Conservation (phyloP, 225 moss, liverwort and hornwort genomes). For the Sphagnum contortum region DNA sequence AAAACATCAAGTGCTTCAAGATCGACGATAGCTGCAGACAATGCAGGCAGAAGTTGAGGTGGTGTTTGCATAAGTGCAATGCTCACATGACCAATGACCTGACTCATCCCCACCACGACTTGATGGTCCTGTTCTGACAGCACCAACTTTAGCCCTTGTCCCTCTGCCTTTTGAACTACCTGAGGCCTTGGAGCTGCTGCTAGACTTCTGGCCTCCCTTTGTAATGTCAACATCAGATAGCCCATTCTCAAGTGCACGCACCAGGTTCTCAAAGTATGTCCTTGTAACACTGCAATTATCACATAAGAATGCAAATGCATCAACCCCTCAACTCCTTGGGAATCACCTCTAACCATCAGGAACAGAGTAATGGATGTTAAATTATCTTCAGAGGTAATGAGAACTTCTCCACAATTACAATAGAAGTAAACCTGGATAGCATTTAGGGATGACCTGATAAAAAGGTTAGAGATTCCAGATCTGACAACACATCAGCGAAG, state of each 20-base stretch:
- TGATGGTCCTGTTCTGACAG: conserved; percentile 37
- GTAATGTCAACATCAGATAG: conserved; percentile 70
- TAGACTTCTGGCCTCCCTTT: conserved; percentile 38
- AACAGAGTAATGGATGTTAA: no score
- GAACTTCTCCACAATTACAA: no score
- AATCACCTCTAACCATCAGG: no score
- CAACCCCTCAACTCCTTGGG: neutral
- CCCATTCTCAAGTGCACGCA: conserved; percentile 71
- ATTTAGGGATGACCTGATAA: no score
- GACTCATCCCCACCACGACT: conserved; percentile 41
- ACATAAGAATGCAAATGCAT: neutral
- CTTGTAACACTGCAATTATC: conserved; percentile 59
- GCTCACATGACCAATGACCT: conserved; percentile 63
- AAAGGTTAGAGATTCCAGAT: no score
- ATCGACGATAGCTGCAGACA: conserved; percentile 52
- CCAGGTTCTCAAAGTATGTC: conserved; percentile 96
- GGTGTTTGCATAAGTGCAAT: conserved; percentile 58
- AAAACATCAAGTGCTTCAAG: conserved; percentile 2
- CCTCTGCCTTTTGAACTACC: conserved; percentile 55
- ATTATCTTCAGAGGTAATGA: no score
- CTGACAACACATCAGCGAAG: no score
- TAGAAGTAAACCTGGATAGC: no score
- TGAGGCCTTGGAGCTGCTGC: conserved; percentile 57
- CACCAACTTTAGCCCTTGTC: conserved; percentile 55
- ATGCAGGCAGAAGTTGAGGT: conserved; percentile 36